Percentiles rank a stretch among this genome's conserved stretches.
These are phyloP conservation scores for Trichoderma lentiforme DNA, from an alignment of 2,329 filamentous ascomycete genomes.

Conservation along the genomic window DNA sequence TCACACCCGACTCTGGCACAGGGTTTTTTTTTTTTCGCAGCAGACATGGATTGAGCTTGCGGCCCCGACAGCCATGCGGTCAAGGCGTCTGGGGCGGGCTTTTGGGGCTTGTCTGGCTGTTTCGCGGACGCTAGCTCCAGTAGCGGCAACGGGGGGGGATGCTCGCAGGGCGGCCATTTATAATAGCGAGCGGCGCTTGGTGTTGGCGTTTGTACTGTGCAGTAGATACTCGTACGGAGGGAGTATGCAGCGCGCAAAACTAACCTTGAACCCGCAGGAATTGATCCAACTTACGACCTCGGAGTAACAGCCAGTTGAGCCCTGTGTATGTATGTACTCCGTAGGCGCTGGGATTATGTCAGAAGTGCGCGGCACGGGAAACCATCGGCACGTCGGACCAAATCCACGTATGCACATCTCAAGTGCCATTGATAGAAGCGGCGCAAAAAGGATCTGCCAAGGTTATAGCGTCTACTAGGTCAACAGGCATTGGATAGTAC, in stretches of 20 bases:
- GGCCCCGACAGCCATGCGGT: conserved; percentile 15
- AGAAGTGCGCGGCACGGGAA: not conserved
- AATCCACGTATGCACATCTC: not conserved
- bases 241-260: not conserved
- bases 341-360: not conserved
- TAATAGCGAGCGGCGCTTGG: not conserved
- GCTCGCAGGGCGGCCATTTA: not conserved
- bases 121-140: conserved; percentile 2
- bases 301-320: no score
- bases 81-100: conserved; percentile 17
- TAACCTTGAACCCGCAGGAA: not conserved
- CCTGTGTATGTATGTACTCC: no score
- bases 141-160: not conserved
- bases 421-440: not conserved
- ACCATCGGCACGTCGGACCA: not conserved
- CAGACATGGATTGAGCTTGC: conserved; percentile 3
- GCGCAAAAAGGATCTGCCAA: not conserved
- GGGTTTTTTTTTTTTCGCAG: not conserved
- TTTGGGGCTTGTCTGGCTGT: conserved; percentile 5
- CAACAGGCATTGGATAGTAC: not conserved
- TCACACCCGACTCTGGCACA: conserved; percentile 8
- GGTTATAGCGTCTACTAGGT: not conserved
- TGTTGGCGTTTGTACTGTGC: not conserved
- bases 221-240: not conserved
- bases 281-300: no score